Conservation (phyloP, 2,329 filamentous ascomycete species). For the Aspergillus transmontanensis region DNA sequence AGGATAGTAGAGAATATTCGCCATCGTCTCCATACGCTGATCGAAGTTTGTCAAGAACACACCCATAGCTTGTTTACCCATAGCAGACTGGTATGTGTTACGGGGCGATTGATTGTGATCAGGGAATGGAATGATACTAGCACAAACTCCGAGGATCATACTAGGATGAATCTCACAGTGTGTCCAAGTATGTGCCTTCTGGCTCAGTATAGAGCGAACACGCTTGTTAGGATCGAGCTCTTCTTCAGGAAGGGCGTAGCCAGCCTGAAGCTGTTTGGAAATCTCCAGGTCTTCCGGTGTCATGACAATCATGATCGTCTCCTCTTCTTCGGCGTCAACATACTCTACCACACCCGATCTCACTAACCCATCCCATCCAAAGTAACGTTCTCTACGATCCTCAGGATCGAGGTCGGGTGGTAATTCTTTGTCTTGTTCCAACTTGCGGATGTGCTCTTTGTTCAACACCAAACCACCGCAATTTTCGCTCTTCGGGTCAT, state of each 20-base stretch:
- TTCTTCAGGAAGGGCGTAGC: constrained; percentile 62
- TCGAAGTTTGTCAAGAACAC: constrained; percentile 97
- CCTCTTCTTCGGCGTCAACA: constrained; percentile 96
- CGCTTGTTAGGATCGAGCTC: constrained; percentile 79
- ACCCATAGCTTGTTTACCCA: constrained; percentile 99
- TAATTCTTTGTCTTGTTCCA: constrained; percentile 73
- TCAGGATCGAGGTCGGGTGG: constrained; percentile 62
- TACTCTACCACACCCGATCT: constrained; percentile 89
- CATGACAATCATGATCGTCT: constrained; percentile 99
- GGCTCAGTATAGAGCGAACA: constrained; percentile 84
- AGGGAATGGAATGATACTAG: constrained; percentile 98
- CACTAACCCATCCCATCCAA: constrained; percentile 87
- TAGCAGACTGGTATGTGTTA: constrained; percentile 99
- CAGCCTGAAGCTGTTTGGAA: constrained; percentile 69
- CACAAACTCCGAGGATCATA: constrained; percentile 98
- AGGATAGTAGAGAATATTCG: constrained; percentile 97
- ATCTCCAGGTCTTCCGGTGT: constrained; percentile 90
- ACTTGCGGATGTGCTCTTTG: constrained; percentile 76
- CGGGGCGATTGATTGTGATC: constrained; percentile 97
- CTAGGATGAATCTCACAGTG: constrained; percentile 99
- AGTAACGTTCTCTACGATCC: constrained; percentile 63
- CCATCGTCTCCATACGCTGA: constrained; percentile 98
- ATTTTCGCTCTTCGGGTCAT: constrained; percentile 72
- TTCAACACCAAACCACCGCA: constrained; percentile 78
- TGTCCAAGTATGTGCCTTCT: constrained; percentile 87